Evolutionary conservation across 345 rosid genomes (phyloP).

Genomic region (Rhodamnia rubescens): DNA sequence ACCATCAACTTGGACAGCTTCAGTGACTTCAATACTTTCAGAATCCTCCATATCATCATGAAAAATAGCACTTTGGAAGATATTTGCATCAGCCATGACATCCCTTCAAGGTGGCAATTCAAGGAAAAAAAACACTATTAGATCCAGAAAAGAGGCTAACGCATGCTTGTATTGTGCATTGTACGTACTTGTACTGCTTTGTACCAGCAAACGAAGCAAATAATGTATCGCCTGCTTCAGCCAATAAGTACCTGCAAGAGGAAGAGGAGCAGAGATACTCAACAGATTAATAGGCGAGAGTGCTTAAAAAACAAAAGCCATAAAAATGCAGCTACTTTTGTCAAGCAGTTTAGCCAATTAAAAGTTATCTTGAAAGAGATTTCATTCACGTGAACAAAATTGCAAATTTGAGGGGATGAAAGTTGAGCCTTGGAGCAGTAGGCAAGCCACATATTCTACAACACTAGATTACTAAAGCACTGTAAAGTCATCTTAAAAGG

Average conservation of each 20-base stretch:
- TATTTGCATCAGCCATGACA: slow-evolving; percentile 85
- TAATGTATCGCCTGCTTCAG: slow-evolving; percentile 90
- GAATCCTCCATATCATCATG: slow-evolving; percentile 63
- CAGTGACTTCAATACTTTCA: slow-evolving; percentile 27
- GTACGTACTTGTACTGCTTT: slow-evolving; percentile 80
- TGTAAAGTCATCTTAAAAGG: background rate
- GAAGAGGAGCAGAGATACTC: background rate
- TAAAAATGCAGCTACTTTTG: background rate
- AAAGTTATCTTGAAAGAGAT: background rate
- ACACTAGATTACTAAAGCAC: background rate
- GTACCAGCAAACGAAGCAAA: slow-evolving; percentile 98
- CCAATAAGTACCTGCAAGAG: slow-evolving; percentile 65
- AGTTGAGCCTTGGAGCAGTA: background rate
- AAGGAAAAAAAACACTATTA: background rate
- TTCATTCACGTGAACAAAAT: background rate
- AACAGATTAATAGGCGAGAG: background rate
- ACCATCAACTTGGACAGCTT: slow-evolving; percentile 24
- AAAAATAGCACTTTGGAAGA: slow-evolving; percentile 89
- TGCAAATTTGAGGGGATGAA: background rate
- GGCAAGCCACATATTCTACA: background rate
- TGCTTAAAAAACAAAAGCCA: background rate
- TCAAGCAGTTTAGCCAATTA: background rate
- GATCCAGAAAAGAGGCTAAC: background rate
- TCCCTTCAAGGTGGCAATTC: slow-evolving; percentile 43
- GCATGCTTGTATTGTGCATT: background rate